Percentiles rank a stretch among this genome's conserved stretches.
Conservation (phyloP, 164 flowering plant species). For the Chimonanthus salicifolius region DNA sequence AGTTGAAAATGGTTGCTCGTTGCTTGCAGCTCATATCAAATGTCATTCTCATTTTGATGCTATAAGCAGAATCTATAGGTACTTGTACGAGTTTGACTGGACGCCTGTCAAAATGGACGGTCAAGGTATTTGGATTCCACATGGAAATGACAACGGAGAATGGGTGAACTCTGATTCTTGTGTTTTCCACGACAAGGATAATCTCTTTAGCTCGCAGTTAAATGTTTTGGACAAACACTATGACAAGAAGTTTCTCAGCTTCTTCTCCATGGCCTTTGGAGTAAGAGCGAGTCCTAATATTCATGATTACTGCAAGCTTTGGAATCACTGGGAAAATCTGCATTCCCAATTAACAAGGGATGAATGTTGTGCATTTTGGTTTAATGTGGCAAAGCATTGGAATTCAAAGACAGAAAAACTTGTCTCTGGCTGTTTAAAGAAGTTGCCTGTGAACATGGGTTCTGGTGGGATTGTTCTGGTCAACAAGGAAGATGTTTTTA, state of each 20-base stretch:
- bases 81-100: conserved; percentile 34
- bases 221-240: conserved; percentile 41
- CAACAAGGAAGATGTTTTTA: conserved; percentile 47
- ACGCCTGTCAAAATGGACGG: conserved; percentile 22
- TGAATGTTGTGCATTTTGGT: conserved; percentile 63
- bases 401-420: conserved; percentile 15
- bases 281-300: conserved; percentile 41
- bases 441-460: too few relatives aligned
- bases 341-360: conserved; percentile 16
- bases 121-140: conserved; percentile 49
- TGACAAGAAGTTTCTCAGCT: conserved; percentile 29
- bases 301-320: conserved; percentile 46
- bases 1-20: conserved; percentile 24
- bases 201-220: conserved; percentile 40
- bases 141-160: conserved; percentile 30
- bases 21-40: conserved; percentile 35
- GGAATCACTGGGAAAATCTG: conserved; percentile 54
- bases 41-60: conserved; percentile 26
- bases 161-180: conserved; percentile 46
- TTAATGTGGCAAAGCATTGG: conserved; percentile 27
- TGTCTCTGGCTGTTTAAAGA: too few relatives aligned
- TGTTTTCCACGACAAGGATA: conserved; percentile 44
- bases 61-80: conserved; percentile 42
- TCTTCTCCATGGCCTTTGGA: conserved; percentile 36
- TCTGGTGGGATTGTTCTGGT: conserved; percentile 14